Percentiles rank a stretch among this genome's conserved stretches.
These are phyloP conservation scores for Capsicum chinense DNA, from an alignment of 257 asterid genomes.

Conservation along the genomic window DNA sequence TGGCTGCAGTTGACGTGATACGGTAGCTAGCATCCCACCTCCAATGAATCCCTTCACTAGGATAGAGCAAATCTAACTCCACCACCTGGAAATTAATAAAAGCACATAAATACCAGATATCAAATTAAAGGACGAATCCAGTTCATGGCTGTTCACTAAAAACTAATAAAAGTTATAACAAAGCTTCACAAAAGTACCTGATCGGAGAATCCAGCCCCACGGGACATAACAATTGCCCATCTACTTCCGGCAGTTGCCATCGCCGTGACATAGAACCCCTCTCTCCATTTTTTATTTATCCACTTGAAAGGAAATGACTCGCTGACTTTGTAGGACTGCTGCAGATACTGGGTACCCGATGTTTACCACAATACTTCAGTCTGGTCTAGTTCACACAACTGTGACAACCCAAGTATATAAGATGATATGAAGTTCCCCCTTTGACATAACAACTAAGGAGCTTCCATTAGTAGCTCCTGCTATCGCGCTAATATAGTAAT, in stretches of 20 bases:
- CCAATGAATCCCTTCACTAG: conserved; percentile 71
- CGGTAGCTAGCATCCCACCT: conserved; percentile 73
- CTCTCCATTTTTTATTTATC: conserved; percentile 75
- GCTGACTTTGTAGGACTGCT: conserved; percentile 75
- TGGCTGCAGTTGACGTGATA: conserved; percentile 73
- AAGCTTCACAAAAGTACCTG: conserved; percentile 47
- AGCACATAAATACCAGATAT: conserved; percentile 11
- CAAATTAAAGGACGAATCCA: not conserved
- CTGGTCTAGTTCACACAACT: not conserved
- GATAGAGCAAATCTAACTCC: conserved; percentile 68
- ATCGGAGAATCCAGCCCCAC: conserved; percentile 68
- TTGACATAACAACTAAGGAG: conserved; percentile 71
- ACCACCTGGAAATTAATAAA: conserved; percentile 53
- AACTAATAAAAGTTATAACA: not conserved
- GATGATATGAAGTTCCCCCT: conserved; percentile 38
- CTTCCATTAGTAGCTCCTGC: conserved; percentile 72
- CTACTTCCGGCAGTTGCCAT: conserved; percentile 72
- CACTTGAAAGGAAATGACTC: conserved; percentile 79
- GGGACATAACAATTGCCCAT: conserved; percentile 77
- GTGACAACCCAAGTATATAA: not conserved
- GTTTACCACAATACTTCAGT: conserved; percentile 4
- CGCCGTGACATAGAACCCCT: conserved; percentile 67
- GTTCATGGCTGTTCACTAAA: not conserved
- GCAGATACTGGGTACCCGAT: conserved; percentile 63
- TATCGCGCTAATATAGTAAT: conserved; percentile 61